A percentile compares a stretch with the other conserved stretches of the same genome.
Evolutionary conservation across 2,329 filamentous ascomycete species (phyloP).

Genomic region (Seiridium unicorne): DNA sequence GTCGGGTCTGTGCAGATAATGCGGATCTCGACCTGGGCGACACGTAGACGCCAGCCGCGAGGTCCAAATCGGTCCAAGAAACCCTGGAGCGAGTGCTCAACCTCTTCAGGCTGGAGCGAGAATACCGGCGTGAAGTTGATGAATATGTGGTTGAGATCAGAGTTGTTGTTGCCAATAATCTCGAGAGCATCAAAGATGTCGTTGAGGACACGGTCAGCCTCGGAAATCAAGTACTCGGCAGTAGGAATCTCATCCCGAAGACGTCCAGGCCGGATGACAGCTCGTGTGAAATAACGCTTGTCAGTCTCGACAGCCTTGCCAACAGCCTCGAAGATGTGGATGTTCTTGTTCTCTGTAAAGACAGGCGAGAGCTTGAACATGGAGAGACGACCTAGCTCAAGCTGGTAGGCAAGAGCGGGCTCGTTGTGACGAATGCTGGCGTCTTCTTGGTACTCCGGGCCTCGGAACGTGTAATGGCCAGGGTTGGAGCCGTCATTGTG

Average conservation of each 20-base stretch:
- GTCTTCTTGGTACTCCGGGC: constrained; percentile 85
- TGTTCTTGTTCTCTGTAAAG: constrained; percentile 98
- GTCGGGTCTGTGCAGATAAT: constrained; percentile 92
- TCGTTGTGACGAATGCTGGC: constrained; percentile 96
- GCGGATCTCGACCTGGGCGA: constrained; percentile 95
- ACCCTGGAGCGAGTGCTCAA: constrained; percentile 88
- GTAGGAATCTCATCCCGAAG: constrained; percentile 97
- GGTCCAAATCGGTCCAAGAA: constrained; percentile 97
- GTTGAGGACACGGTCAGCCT: constrained; percentile 94
- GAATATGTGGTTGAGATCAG: constrained; percentile 99
- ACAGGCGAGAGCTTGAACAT: constrained; percentile 99
- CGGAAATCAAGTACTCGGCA: constrained; percentile 96
- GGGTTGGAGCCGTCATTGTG: constrained; percentile 93
- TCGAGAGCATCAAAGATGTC: constrained; percentile 97
- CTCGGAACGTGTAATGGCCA: constrained; percentile 97
- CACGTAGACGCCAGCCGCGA: constrained; percentile 92
- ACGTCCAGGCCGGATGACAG: constrained; percentile 89
- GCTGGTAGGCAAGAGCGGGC: constrained; percentile 95
- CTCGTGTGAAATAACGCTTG: constrained; percentile 97
- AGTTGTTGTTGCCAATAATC: constrained; percentile 99
- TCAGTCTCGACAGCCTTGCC: constrained; percentile 94
- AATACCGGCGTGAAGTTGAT: constrained; percentile 99
- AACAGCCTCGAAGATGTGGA: constrained; percentile 96
- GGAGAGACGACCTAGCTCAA: constrained; percentile 87
- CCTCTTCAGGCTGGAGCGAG: constrained; percentile 83